Evolutionary conservation across 2,329 filamentous ascomycete genomes (phyloP), one percentile per base, ranked within the genome.

Genomic region (Pseudogymnoascus verrucosus): DNA sequence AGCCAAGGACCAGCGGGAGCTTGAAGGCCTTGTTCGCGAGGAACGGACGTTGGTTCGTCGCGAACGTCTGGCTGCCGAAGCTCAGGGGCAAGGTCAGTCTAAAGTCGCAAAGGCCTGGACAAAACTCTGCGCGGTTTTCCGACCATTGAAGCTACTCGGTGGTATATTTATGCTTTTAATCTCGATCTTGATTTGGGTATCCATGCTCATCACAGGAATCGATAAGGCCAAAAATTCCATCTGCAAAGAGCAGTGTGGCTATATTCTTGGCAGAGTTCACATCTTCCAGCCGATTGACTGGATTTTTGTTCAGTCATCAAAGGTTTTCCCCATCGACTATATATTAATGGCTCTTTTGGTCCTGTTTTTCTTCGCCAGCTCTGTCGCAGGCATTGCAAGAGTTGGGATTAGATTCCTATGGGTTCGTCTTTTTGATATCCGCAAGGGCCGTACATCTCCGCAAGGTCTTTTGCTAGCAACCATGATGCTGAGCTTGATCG

Each of bases 211-310:
- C 73, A 98, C 93, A 0, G 89, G 87, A 68, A 92, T 98, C 71
- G 95, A 99, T 83, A 98, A 98, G 79, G 91, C 92, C 37, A 93
- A 89, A 75, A 97, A 98, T 78, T 97, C 93, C 3, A 79, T 96
- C 67, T 99, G 95, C 83, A 93, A 95, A 75, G 80, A 87, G 65
- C 87, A 86, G 70, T 99, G 95, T 74, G 95, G 95, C 66, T 99
- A 97, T 76, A 90, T 98, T 60, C 82, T 99, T 4, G 91, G 81
- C 19, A 82, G 88, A 72, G 89, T 96, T 74, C 91, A 96, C 74
- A 87, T 98, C 69, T 96, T 97, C 80, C 95, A 99, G 74, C 95
- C 95, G 1, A 80, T 97, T 72, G 98, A 99, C 78, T 96, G 89
- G 84, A 80, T 96, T 64, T 85, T 96, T 65, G 86, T 96, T 67